These are phyloP conservation scores for Pichia sorboxylosa DNA, from an alignment of 1,139 yeast genomes.

Conservation along the genomic window DNA sequence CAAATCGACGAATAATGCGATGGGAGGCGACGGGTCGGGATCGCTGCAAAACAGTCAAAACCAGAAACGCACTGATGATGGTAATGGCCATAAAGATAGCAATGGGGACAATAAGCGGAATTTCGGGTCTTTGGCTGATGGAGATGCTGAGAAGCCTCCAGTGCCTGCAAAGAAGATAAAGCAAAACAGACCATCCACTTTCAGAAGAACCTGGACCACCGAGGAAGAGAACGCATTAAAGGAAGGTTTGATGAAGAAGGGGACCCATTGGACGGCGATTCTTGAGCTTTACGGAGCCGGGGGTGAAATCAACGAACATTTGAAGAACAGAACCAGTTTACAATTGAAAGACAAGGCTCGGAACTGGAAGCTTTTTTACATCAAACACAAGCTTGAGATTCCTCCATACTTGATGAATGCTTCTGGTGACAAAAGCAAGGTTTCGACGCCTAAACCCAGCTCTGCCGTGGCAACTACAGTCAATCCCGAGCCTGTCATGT, in stretches of 20 bases:
- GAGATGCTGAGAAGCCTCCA: background rate
- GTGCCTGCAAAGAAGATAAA: conserved; percentile 3
- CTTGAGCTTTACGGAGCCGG: conserved; percentile 86
- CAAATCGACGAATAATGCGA: background rate
- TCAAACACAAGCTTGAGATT: conserved; percentile 58
- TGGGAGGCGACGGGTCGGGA: background rate
- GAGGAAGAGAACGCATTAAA: conserved; percentile 82
- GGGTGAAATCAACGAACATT: conserved; percentile 70
- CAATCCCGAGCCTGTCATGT: no score
- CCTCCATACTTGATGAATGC: conserved; percentile 74
- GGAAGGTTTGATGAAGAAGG: conserved; percentile 70
- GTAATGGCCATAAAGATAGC: background rate
- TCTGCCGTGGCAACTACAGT: no score
- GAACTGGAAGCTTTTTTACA: conserved; percentile 80
- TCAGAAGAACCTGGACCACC: conserved; percentile 71
- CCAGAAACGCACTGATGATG: background rate
- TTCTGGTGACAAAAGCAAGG: conserved; percentile 59
- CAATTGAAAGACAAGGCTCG: conserved; percentile 93
- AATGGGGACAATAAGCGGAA: background rate
- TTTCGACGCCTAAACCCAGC: background rate
- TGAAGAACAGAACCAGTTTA: conserved; percentile 79
- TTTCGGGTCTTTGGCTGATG: no score
- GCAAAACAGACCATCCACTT: conserved; percentile 22
- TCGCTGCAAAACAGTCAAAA: conserved; percentile 2
- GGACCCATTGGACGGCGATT: conserved; percentile 90